These are phyloP conservation scores for Omphalea diandra DNA, from an alignment of 441 rosid species.

Conservation along the genomic window DNA sequence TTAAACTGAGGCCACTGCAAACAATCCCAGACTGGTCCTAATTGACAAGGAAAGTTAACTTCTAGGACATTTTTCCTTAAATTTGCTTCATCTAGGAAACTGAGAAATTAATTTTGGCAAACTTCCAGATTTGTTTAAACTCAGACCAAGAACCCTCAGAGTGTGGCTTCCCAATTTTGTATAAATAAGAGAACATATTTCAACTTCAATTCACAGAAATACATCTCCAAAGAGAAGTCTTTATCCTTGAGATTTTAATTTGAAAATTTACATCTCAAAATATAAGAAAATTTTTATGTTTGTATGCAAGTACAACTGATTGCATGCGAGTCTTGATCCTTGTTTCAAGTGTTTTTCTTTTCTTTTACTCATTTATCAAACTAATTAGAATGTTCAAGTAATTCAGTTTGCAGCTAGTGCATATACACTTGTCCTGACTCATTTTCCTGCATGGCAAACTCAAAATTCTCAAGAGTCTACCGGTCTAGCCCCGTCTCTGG, in stretches of 20 bases:
- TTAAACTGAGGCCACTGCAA: constrained; percentile 67
- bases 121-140: constrained; percentile 74
- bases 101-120: constrained; percentile 54
- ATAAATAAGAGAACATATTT: constrained; percentile 54
- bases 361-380: too few relatives aligned
- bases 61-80: constrained; percentile 61
- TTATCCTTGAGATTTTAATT: too few relatives aligned
- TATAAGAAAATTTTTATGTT: too few relatives aligned
- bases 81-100: constrained; percentile 46
- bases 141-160: constrained; percentile 71
- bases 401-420: too few relatives aligned
- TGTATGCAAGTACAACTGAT: not conserved
- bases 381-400: constrained; percentile 59
- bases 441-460: too few relatives aligned
- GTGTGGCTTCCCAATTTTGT: constrained; percentile 63
- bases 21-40: constrained; percentile 45
- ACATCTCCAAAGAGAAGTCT: constrained; percentile 41
- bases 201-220: constrained; percentile 62
- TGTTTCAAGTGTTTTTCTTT: too few relatives aligned
- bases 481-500: not conserved
- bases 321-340: too few relatives aligned
- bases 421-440: too few relatives aligned
- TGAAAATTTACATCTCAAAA: too few relatives aligned
- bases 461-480: not conserved
- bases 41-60: constrained; percentile 59